These are phyloP conservation scores for Ascochyta viciae-villosae DNA, from an alignment of 2,329 filamentous ascomycete species.

Conservation along the genomic window DNA sequence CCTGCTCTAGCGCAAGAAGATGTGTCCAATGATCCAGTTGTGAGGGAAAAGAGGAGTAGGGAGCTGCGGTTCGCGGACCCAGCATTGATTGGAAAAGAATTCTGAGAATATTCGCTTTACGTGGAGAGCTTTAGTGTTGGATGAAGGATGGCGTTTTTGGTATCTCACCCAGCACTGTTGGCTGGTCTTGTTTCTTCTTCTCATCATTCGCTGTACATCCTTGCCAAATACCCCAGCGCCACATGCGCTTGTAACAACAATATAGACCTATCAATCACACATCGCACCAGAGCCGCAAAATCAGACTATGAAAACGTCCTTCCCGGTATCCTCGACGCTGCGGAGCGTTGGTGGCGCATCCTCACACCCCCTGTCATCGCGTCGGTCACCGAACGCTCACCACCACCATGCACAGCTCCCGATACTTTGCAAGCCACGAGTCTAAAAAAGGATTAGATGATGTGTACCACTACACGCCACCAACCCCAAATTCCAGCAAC, in stretches of 20 bases:
- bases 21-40: conserved; percentile 13
- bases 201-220: conserved; percentile 3
- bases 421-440: neutral
- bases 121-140: neutral
- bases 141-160: neutral
- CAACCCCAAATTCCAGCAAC: too few relatives aligned
- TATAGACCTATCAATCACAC: neutral
- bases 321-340: neutral
- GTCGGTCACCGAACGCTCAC: conserved; percentile 13
- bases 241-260: conserved; percentile 7
- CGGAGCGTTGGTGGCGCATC: conserved; percentile 3
- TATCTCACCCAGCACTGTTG: neutral
- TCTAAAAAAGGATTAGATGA: too few relatives aligned
- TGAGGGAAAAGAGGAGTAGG: conserved; percentile 27
- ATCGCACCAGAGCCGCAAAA: neutral
- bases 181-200: neutral
- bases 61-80: conserved; percentile 34
- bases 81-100: conserved; percentile 22
- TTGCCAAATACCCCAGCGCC: conserved; percentile 17
- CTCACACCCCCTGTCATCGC: neutral
- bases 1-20: conserved; percentile 17
- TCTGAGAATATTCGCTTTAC: conserved; percentile 8
- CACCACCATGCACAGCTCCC: neutral
- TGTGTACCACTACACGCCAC: too few relatives aligned
- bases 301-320: neutral